phyloP scores from a whole-genome alignment of 2,329 filamentous ascomycete species.

The Lasiodiplodia sp. region DNA sequence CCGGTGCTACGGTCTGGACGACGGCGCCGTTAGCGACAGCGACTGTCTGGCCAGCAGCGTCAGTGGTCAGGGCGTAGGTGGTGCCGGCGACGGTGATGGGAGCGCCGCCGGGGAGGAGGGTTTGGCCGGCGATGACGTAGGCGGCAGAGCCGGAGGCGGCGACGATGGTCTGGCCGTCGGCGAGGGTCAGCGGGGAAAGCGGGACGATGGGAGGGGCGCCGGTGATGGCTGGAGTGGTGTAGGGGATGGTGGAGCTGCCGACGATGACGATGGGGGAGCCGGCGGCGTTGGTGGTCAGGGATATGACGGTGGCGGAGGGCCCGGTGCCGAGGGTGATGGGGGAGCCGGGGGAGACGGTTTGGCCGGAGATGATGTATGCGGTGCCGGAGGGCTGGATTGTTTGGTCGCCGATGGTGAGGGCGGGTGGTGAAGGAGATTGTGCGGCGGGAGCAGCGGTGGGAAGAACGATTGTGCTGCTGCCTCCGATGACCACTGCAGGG shows the following conservation, averaged over 20 bases:
- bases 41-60: neutral
- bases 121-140: neutral
- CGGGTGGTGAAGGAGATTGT: neutral
- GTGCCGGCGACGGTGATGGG: neutral
- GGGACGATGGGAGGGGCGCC: neutral
- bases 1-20: neutral
- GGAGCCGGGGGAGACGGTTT: slow-evolving; percentile 15
- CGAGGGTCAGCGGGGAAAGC: neutral
- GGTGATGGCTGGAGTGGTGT: neutral
- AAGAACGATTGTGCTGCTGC: slow-evolving; percentile 39
- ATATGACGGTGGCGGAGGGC: slow-evolving; percentile 9
- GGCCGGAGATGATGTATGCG: slow-evolving; percentile 20
- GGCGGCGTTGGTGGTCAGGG: slow-evolving; percentile 20
- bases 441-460: slow-evolving; percentile 36
- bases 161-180: slow-evolving; percentile 14
- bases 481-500: slow-evolving; percentile 39
- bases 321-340: slow-evolving; percentile 21
- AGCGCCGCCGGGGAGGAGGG: neutral
- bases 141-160: neutral
- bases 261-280: neutral
- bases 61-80: neutral
- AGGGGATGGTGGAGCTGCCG: neutral
- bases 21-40: neutral
- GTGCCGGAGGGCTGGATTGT: slow-evolving; percentile 13
- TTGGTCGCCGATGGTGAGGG: slow-evolving; percentile 4